Conservation (phyloP, 148 eudicot species). For the Fagopyrum homotropicum region DNA sequence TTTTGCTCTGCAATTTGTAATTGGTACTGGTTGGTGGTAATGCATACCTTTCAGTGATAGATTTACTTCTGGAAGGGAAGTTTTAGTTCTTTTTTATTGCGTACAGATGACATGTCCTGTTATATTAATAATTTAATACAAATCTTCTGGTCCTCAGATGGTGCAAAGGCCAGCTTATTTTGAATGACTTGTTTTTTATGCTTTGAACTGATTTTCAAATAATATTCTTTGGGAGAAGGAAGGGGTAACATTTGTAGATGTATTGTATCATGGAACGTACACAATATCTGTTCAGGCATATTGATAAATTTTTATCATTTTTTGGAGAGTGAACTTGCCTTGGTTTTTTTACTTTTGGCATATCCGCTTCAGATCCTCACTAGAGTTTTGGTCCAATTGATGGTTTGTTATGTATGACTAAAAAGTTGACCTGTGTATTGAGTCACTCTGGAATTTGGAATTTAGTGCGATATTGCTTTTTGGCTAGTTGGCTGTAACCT, state of each 20-base stretch:
- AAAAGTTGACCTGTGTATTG: background rate
- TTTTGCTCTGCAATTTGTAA: background rate
- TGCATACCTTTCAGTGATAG: background rate
- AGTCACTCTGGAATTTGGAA: background rate
- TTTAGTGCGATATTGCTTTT: background rate
- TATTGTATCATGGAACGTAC: background rate
- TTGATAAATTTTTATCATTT: background rate
- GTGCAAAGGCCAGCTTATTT: background rate
- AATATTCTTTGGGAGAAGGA: background rate
- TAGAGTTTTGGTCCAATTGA: background rate
- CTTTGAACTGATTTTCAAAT: background rate
- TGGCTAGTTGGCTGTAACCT: background rate
- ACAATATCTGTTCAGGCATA: background rate
- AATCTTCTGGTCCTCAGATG: background rate
- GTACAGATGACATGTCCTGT: background rate
- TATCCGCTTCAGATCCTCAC: background rate
- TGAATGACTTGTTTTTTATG: background rate
- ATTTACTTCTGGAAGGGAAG: background rate
- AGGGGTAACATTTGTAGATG: background rate
- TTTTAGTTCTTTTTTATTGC: background rate
- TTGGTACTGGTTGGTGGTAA: background rate
- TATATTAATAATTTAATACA: background rate
- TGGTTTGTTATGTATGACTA: background rate
- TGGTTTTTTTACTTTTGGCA: background rate
- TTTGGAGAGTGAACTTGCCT: slow-evolving; percentile 1